Base-by-base conservation (phyloP, 1,284 basidiomycete genomes). In the Boletus semigastroideus region DNA sequence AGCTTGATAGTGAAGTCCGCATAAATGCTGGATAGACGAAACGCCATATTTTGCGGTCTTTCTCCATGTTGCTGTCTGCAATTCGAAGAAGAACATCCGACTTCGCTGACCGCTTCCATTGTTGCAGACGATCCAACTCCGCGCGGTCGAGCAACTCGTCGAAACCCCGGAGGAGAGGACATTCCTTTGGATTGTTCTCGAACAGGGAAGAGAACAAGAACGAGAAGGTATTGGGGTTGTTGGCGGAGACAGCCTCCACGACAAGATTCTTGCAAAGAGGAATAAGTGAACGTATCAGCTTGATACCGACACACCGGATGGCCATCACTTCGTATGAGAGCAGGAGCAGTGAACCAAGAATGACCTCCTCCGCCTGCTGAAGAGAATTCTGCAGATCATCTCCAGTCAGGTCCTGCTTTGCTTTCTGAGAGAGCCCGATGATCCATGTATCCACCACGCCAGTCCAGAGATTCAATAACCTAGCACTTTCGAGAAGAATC, bases 341-440 rank as follows among this genome's bases (percentile, higher is more conserved):
- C 22, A 98, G 72, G 68, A 96, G 93, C 39, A 97, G 67, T 1
- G 82, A 83, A 4, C 86, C 87, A 0, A 84, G 83, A 62, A 90
- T 87, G 36, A 94, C 79, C 57, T 86, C 83, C 43, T 74, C 76
- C 39, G 78, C 73, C 48, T 78, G 76, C 2, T 73, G 67, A 11
- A 73, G 54, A 44, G 82, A 66, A 37, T 20, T 25, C 42, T 58
- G 63, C 20, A 62, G 58, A 46, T 80, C 75, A 28, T 75, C 72
- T 31, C 75, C 76, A 2, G 64, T 54, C 38, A 80, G 56, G 1
- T 70, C 65, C 48, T 75, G 72, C 25, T 75, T 69, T 11, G 75
- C 69, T 45, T 75, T 72, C 44, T 71, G 67, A 33, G 72, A 72
- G 53, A 82, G 69, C 51, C 71, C 77, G 46, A 68, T 68, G 42